Evolutionary conservation across 768 basidiomycete species (phyloP), one percentile per base, ranked within the genome.

Genomic region (Udeniomyces megalosporus): DNA sequence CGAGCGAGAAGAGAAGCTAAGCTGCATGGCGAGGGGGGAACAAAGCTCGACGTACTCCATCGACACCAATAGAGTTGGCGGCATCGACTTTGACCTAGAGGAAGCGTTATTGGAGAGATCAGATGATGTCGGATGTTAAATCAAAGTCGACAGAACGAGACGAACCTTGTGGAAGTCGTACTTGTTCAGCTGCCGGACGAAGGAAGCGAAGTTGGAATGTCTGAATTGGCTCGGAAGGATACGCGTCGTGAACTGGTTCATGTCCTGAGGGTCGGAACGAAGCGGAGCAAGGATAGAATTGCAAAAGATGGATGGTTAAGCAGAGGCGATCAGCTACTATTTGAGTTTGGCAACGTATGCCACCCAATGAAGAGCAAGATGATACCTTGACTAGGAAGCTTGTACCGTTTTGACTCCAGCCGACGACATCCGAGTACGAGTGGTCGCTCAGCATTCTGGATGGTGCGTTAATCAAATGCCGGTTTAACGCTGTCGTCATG

Each of bases 181-280:
- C 73, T 92, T 93, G 79, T 93, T 93, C 35, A 93, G 78, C 73
- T 93, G 90, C 11, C 89, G 80, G 5, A 93, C 90, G 70, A 93
- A 93, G 58, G 80, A 82, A 32, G 89, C 89, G 73, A 93, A 93
- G 71, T 93, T 93, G 7, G 86, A 88, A 71, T 93, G 89, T 73
- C 92, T 91, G 81, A 93, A 93, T 31, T 20, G 45, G 38, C 45
- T 54, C 34, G 31, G 56, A 57, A 93, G 80, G 71, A 92, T 85
- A 29, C 78, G 53, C 74, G 88, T 90, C 42, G 90, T 91, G 75
- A 93, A 93, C 69, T 90, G 88, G 75, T 88, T 92, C 86, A 92
- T 92, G 77, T 92, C 90, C 80, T 79, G 67, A 14, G 17, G 32
- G 28, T 5, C 35, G 31, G 14, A 46, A 24, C 24, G 31, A 28